phyloP scores from a whole-genome alignment of 768 basidiomycete genomes.

The Suillus weaverae region DNA sequence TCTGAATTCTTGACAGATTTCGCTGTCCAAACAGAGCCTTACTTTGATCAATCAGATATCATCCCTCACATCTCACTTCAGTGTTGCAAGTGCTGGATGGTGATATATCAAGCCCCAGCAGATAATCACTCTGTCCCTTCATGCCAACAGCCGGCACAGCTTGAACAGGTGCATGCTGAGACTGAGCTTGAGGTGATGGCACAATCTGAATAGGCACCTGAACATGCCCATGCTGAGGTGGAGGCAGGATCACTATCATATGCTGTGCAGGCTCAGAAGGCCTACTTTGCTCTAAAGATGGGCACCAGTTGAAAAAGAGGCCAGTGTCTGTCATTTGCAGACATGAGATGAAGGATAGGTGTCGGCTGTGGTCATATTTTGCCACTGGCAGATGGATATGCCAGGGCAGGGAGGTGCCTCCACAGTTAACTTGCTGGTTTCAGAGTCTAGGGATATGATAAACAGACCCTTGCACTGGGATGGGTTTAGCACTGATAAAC shows the following conservation, averaged over 20 bases:
- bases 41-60: too few relatives aligned
- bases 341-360: slow-evolving; percentile 41
- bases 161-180: not conserved
- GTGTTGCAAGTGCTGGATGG: too few relatives aligned
- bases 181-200: not conserved
- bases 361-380: slow-evolving; percentile 16
- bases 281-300: slow-evolving; percentile 8
- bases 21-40: too few relatives aligned
- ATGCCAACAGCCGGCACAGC: not conserved
- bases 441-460: slow-evolving; percentile 24
- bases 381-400: slow-evolving; percentile 24
- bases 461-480: slow-evolving; percentile 25
- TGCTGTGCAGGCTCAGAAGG: not conserved
- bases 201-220: not conserved
- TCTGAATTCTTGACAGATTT: too few relatives aligned
- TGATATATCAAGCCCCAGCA: slow-evolving; percentile 7
- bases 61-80: too few relatives aligned
- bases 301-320: slow-evolving; percentile 50
- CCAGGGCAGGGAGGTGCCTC: slow-evolving; percentile 34
- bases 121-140: not conserved
- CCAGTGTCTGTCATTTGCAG: slow-evolving; percentile 57
- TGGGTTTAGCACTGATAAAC: not conserved
- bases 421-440: slow-evolving; percentile 22
- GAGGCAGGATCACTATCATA: not conserved
- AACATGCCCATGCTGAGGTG: not conserved